Evolutionary conservation across 371 early-diverging fungal species (phyloP), one percentile per base, ranked within the genome.

Genomic region (Mucor sp.): DNA sequence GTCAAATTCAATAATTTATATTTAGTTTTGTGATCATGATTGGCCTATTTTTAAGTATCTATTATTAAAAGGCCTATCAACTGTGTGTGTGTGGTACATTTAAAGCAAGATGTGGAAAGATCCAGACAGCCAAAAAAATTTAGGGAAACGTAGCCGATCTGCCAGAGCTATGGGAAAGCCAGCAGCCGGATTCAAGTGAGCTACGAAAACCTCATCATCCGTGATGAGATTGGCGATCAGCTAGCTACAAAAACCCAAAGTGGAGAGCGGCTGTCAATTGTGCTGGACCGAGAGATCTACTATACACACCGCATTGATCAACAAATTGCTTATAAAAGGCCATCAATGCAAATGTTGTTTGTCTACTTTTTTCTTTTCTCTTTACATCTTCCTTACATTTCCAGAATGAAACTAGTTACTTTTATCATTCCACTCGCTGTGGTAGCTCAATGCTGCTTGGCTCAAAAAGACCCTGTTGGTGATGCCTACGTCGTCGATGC

Each of bases 401-500:
- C 15, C 4, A 53, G 25, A 7, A 53, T 53, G 53, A 53, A 53
- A 53, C 14, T 53, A 15, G 15, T 27, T 4, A 12, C 28, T 53
- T 6, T 27, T 27, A 25, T 53, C 27, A 53, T 53, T 27, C 53
- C 53, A 27, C 53, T 53, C 25, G 14, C 25, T 14, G 53, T 27
- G 27, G 15, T 53, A 14, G 53, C 27, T 4, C 53, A 53, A 53
- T 53, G 27, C 23, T 53, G 53, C 53, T 27, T 53, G 53, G 35
- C 30, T 11, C 33, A 23, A 17, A 41, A 57, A 4, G 41, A 53
- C 17, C 59, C 66, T 9, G 48, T 67, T 23, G n/a, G 33, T 27
- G 62, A 62, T 4, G 57, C 41, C 9, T 23, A 57, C 15, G 68
- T 70, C 4, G 50, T 27, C 44, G 66, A 73, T 59, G 70, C 50